Base-by-base conservation (phyloP, 2,329 filamentous ascomycete genomes). In the Aspergillus hortae region DNA sequence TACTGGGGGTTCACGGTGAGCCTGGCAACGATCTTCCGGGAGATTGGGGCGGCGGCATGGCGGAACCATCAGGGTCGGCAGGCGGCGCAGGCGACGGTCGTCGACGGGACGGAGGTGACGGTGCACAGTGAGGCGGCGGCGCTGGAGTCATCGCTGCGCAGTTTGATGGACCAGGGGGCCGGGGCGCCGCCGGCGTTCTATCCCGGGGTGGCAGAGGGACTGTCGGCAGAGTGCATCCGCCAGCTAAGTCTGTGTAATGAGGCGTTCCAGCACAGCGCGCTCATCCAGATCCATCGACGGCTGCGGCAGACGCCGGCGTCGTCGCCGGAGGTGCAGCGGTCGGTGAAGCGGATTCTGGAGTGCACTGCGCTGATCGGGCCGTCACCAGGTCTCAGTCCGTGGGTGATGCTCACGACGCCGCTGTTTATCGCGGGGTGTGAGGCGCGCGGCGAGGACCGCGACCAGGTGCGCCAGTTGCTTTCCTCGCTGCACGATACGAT, bases 361-460 rank as follows among this genome's bases (percentile, higher is more conserved):
- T 72, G 67, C 47, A 69, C 69, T 14, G 62, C 62, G 5, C 61
- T 67, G 38, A 74, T 75, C 47, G 64, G 65, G 3, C 73, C 73
- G 4, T 66, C 68, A 1, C 61, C 66, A 14, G 70, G 70, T 6
- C 60, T 74, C 4, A 73, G 71, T 44, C 73, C 73, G 7, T 72
- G 70, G 66, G 70, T 71, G 6, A 67, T 75, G 58, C 60, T 75
- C 14, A 74, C 73, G 17, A 75, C 73, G 6, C 72, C 73, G 6
- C 55, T 75, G 5, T 75, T 75, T 50, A 74, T 73, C 42, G 73
- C 72, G 6, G 73, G 73, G 3, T 74, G 72, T 44, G 72, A 74
- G 46, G 71, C 72, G 15, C 57, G 65, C 5, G 70, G 64, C 2
- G 59, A 69, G 30, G 71, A 74, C 51, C 64, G 70, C 6, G 64